Conservation (phyloP, 139 green algal species). For the Picochlorum sp. region DNA sequence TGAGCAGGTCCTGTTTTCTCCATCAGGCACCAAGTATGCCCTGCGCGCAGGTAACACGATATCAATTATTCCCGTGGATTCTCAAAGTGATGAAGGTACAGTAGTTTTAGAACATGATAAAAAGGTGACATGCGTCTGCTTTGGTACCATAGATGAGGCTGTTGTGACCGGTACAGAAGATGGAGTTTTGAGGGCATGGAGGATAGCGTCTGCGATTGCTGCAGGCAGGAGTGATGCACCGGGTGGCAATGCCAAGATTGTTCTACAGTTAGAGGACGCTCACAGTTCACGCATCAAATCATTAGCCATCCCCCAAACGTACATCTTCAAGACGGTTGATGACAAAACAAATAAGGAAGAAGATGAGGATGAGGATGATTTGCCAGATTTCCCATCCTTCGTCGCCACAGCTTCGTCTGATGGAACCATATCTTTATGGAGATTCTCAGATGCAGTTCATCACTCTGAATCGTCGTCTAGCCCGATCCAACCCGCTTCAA, state of each 20-base stretch:
- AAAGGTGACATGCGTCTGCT: constrained; percentile 24
- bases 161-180: constrained; percentile 26
- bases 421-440: constrained; percentile 60
- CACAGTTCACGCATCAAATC: constrained; percentile 13
- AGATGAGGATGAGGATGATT: not conserved
- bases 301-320: not conserved
- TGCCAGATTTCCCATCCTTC: not conserved
- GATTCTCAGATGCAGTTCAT: constrained; percentile 6
- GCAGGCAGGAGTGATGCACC: not conserved
- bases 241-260: not conserved
- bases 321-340: not conserved
- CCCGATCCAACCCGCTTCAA: not conserved
- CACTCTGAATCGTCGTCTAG: not conserved
- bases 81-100: not conserved
- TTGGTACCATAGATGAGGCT: not conserved
- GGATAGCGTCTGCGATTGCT: too few relatives aligned
- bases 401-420: constrained; percentile 47
- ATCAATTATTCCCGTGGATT: constrained; percentile 21
- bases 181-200: constrained; percentile 38
- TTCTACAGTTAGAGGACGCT: constrained; percentile 15
- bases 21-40: constrained; percentile 29
- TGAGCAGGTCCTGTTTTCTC: constrained; percentile 34
- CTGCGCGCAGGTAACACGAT: constrained; percentile 34
- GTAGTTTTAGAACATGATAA: constrained; percentile 12
- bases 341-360: not conserved